These are phyloP conservation scores for Trichophyton benhamiae DNA, from an alignment of 2,329 filamentous ascomycete species.

Conservation along the genomic window DNA sequence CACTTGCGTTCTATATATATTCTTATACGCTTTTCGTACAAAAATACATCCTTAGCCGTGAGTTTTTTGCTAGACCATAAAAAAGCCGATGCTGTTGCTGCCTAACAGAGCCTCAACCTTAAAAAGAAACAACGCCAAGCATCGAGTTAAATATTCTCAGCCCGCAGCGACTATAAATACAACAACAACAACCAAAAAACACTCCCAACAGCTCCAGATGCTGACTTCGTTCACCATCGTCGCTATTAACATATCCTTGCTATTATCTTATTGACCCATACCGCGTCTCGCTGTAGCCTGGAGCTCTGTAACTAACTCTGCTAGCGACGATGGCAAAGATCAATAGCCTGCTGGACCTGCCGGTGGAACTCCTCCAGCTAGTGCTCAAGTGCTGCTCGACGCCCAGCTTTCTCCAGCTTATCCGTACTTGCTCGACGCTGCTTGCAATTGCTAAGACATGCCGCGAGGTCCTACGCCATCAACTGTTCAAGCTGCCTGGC, in stretches of 20 bases:
- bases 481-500: constrained; percentile 24
- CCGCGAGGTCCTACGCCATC: constrained; percentile 26
- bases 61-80: too few species aligned
- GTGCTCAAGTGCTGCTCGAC: constrained; percentile 25
- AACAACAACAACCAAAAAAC: not conserved
- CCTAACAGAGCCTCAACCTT: constrained; percentile 1
- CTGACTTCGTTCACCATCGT: too few species aligned
- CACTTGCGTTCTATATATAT: not conserved
- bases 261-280: too few species aligned
- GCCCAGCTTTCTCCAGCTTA: constrained; percentile 27
- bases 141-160: too few species aligned
- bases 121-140: not conserved
- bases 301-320: not conserved
- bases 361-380: constrained; percentile 32
- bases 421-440: constrained; percentile 26
- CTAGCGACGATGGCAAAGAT: not conserved
- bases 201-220: not conserved
- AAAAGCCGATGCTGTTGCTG: not conserved
- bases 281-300: too few species aligned
- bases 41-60: too few species aligned
- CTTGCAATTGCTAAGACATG: constrained; percentile 24
- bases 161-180: not conserved
- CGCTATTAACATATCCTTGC: too few species aligned
- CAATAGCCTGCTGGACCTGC: constrained; percentile 16
- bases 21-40: not conserved